phyloP scores from a whole-genome alignment of 805 yeast genomes.

The Lipomyces mesembrius region DNA sequence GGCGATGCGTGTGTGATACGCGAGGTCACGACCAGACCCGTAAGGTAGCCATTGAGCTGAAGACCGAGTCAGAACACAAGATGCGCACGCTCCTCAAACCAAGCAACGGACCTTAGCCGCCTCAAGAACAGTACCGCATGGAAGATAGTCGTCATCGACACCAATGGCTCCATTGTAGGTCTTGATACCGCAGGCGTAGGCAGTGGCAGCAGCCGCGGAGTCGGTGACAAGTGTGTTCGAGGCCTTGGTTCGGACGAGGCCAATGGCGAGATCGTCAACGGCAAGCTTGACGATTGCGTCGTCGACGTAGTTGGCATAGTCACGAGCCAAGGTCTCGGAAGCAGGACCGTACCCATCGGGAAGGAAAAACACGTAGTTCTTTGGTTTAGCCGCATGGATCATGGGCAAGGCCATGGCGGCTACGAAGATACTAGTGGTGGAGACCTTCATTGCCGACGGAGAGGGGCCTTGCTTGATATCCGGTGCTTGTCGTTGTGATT shows the following conservation, averaged over 20 bases:
- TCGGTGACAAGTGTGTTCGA: constrained; percentile 80
- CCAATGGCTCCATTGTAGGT: constrained; percentile 91
- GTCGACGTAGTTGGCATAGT: constrained; percentile 28
- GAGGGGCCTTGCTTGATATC: background rate
- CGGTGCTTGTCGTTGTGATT: background rate
- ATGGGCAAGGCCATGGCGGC: constrained; percentile 1
- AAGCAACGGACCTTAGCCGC: constrained; percentile 62
- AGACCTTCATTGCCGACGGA: background rate
- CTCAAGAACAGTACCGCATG: constrained; percentile 88
- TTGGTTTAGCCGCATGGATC: constrained; percentile 18
- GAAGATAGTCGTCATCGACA: constrained; percentile 67
- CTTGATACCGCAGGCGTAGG: constrained; percentile 82
- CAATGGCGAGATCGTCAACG: constrained; percentile 66
- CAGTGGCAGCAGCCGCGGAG: constrained; percentile 97
- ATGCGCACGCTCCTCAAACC: background rate
- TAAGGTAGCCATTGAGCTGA: constrained; percentile 66
- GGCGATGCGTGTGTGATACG: constrained; percentile 95
- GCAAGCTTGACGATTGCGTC: constrained; percentile 46
- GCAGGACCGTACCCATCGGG: constrained; percentile 40
- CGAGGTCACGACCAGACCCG: constrained; percentile 92
- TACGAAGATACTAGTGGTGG: background rate
- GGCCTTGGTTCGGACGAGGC: constrained; percentile 84
- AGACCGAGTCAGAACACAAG: background rate
- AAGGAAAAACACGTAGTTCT: constrained; percentile 31
- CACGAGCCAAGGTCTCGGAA: constrained; percentile 37